These are phyloP conservation scores for Teunomyces barrocoloradensis DNA, from an alignment of 805 yeast genomes.

Conservation along the genomic window DNA sequence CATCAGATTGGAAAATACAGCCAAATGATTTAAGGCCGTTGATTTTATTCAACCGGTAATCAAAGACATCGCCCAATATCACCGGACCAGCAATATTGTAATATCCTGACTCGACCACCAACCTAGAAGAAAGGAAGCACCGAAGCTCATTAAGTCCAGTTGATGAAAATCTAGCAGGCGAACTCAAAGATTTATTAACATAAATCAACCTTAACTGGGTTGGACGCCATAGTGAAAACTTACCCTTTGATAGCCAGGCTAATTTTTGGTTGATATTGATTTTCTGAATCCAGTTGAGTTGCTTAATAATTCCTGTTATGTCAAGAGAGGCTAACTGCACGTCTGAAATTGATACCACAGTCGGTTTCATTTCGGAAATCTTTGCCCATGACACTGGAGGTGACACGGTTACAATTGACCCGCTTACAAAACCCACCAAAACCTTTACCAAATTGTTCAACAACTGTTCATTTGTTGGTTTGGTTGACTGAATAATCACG, in stretches of 20 bases:
- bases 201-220: constrained; percentile 41
- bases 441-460: constrained; percentile 34
- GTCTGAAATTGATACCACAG: constrained; percentile 30
- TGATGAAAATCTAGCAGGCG: constrained; percentile 12
- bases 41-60: constrained; percentile 50
- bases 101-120: constrained; percentile 49
- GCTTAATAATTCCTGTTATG: constrained; percentile 6
- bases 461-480: constrained; percentile 19
- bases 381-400: constrained; percentile 9
- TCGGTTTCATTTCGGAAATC: constrained; percentile 18
- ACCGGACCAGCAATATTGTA: constrained; percentile 56
- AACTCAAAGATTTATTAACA: constrained; percentile 26
- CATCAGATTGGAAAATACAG: constrained; percentile 57
- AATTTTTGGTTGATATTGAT: constrained; percentile 34
- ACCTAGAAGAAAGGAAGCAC: constrained; percentile 47
- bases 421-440: constrained; percentile 38
- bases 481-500: constrained; percentile 17
- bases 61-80: constrained; percentile 57
- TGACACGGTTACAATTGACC: constrained; percentile 23
- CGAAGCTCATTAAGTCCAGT: constrained; percentile 41
- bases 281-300: constrained; percentile 13
- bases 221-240: constrained; percentile 32
- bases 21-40: constrained; percentile 45
- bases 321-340: constrained; percentile 15
- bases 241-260: constrained; percentile 48